These are phyloP conservation scores for Potentilla sterilis DNA, from an alignment of 306 rosid species.

Conservation along the genomic window DNA sequence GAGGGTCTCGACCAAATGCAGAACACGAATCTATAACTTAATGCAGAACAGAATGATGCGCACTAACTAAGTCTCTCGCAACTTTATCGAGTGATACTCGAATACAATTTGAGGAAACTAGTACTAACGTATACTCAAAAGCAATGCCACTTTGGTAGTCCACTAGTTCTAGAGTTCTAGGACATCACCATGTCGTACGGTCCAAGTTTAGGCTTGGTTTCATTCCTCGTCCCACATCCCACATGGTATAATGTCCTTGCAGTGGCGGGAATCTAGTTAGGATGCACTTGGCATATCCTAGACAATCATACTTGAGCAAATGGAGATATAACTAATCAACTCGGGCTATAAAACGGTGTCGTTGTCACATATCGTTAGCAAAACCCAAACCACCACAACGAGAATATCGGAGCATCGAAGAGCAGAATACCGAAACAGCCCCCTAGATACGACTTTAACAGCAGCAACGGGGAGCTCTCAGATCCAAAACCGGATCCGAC, in stretches of 20 bases:
- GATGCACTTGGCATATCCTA: constrained; percentile 1
- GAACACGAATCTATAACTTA: too few relatives aligned
- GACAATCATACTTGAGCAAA: not conserved
- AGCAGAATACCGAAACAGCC: not conserved
- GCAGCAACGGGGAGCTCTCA: not conserved
- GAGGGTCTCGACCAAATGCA: too few relatives aligned
- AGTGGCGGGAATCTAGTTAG: not conserved
- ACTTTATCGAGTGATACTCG: not conserved
- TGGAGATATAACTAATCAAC: not conserved
- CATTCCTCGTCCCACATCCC: not conserved
- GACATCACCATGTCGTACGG: not conserved
- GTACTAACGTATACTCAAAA: too few relatives aligned
- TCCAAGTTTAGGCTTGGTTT: not conserved
- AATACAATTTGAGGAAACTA: not conserved
- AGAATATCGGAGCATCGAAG: too few relatives aligned
- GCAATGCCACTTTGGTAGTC: too few relatives aligned
- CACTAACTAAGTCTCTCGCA: not conserved
- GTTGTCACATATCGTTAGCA: not conserved
- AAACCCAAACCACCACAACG: not conserved
- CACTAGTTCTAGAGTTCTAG: not conserved
- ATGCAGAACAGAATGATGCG: not conserved
- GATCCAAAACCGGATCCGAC: constrained; percentile 1
- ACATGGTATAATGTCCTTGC: not conserved
- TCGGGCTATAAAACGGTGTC: not conserved
- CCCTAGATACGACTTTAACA: not conserved